Evolutionary conservation across 164 flowering plant species (phyloP).

Genomic region (Malania oleifera): DNA sequence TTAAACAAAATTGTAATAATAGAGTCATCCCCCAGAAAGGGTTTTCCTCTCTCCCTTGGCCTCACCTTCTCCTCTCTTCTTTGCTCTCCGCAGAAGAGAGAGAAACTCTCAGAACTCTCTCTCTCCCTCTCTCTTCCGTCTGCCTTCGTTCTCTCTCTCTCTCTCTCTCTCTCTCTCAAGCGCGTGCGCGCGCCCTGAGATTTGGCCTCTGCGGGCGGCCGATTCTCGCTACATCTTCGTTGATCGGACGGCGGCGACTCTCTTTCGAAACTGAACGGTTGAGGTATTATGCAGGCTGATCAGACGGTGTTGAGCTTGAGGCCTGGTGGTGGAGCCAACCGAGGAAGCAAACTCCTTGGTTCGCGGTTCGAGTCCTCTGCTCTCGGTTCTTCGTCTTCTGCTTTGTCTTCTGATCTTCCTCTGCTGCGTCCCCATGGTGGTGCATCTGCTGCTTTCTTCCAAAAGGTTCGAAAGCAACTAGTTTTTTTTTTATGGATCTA

Average conservation of each 20-base stretch:
- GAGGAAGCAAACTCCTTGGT: constrained; percentile 50
- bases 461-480: constrained; percentile 31
- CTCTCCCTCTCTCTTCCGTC: background rate
- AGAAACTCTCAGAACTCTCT: constrained; percentile 5
- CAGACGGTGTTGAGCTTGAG: constrained; percentile 85
- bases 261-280: constrained; percentile 5
- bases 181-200: background rate
- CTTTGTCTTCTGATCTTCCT: constrained; percentile 11
- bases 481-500: constrained; percentile 24
- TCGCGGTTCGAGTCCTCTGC: constrained; percentile 42
- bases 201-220: constrained; percentile 18
- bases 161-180: constrained; percentile 9
- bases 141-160: background rate
- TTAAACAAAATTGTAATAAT: background rate
- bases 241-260: constrained; percentile 22
- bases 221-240: constrained; percentile 1
- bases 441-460: constrained; percentile 18
- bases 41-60: constrained; percentile 6
- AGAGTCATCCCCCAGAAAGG: background rate
- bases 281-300: constrained; percentile 87
- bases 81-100: constrained; percentile 27
- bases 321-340: constrained; percentile 83
- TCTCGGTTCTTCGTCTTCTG: constrained; percentile 5
- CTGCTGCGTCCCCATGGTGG: constrained; percentile 29
- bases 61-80: constrained; percentile 12